Evolutionary conservation across 129 eudicot species (phyloP), one percentile per base, ranked within the genome.

Genomic region (Kitagawia praeruptora): DNA sequence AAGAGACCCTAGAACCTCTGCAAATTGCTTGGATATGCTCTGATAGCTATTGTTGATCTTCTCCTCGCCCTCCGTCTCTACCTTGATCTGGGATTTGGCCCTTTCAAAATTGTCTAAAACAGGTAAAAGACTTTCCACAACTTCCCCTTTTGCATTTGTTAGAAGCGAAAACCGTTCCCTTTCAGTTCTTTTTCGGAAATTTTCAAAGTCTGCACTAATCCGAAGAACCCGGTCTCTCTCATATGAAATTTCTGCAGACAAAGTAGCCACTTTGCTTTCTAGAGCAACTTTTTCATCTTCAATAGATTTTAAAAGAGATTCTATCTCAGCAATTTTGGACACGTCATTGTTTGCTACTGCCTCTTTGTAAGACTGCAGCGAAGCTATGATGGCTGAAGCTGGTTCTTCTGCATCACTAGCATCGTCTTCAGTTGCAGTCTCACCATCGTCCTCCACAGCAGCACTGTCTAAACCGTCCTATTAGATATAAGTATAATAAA

Each of bases 61-160:
- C 81, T 90, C 88, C 87, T 93, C 98, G 51, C 82, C 88, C 79
- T 90, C 96, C 6, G 85, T 87, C 81, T 89, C 93, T 77, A 86
- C 79, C 84, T 93, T 93, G 45, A 93, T 84, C 70, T 90, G 86
- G 37, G 85, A 77, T 86, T 91, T 93, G 49, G 96, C 98, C 44
- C 98, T 82, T 83, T 93, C 96, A 51, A 93, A 93, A 58, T 93
- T 91, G 80, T 93, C 98, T 81, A 93, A 66, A 81, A 93, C 92
- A 5, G 87, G 83, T 79, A 93, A 85, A 79, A 93, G 84, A 84
- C 70, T 85, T 77, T 93, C 98, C 51, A 90, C 86, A 48, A 93
- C 87, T 79, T 90, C 98, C 47, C 96, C 98, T 84, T 87, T 91
- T 39, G 98, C 96, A 82, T 93, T 87, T 40, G 89, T 81, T 8